These are phyloP conservation scores for Iris pallida DNA, from an alignment of 116 monocot genomes.

Conservation along the genomic window DNA sequence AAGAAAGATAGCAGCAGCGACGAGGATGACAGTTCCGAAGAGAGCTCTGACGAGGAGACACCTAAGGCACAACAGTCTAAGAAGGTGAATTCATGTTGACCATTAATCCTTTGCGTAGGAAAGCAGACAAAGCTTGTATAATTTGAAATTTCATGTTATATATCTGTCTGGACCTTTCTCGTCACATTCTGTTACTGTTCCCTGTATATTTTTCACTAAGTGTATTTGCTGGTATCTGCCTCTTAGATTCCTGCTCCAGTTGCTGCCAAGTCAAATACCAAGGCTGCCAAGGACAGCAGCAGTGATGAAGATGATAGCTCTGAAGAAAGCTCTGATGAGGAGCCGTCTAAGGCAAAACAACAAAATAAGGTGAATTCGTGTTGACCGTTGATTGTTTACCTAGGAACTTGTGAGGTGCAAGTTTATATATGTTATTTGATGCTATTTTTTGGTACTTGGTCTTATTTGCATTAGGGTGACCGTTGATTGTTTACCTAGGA, in stretches of 20 bases:
- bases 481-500: too few species aligned
- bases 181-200: too few species aligned
- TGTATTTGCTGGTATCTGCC: not conserved
- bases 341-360: not conserved
- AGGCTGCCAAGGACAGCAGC: not conserved
- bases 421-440: too few species aligned
- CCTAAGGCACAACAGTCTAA: not conserved
- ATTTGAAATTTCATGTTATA: too few species aligned
- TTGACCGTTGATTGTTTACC: not conserved
- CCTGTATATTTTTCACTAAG: too few species aligned
- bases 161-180: too few species aligned
- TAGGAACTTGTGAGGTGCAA: too few species aligned
- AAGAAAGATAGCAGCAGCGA: slow-evolving; percentile 12
- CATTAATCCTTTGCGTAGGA: not conserved
- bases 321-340: slow-evolving; percentile 3
- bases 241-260: not conserved
- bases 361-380: not conserved
- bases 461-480: not conserved
- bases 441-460: too few species aligned
- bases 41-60: slow-evolving; percentile 2
- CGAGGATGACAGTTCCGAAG: slow-evolving; percentile 9
- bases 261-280: not conserved
- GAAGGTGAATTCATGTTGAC: not conserved
- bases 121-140: too few species aligned
- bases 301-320: slow-evolving; percentile 10